Evolutionary conservation across 2,329 filamentous ascomycete genomes (phyloP).

Genomic region (Exophiala sp.): DNA sequence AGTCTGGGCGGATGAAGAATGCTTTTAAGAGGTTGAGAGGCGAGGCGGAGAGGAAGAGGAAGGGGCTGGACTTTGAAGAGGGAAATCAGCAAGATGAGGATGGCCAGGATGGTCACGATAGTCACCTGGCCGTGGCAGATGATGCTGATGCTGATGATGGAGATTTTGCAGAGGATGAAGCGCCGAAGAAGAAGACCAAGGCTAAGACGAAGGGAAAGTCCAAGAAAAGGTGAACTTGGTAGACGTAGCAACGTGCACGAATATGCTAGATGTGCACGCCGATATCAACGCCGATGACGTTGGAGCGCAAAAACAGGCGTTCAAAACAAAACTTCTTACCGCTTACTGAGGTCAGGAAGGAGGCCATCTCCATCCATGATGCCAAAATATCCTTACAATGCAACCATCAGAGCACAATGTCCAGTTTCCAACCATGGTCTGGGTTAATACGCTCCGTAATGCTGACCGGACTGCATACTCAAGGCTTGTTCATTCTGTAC

Average conservation of each 20-base stretch:
- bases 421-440: no score
- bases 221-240: not conserved
- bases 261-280: no score
- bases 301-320: no score
- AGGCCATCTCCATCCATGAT: no score
- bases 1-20: constrained; percentile 72
- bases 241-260: no score
- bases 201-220: not conserved
- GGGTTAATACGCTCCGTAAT: no score
- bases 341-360: no score
- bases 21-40: constrained; percentile 66
- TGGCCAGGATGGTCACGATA: constrained; percentile 17
- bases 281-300: no score
- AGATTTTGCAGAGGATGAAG: constrained; percentile 31
- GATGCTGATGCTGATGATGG: constrained; percentile 26
- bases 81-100: constrained; percentile 32
- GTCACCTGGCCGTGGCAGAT: constrained; percentile 13
- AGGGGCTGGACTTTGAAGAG: not conserved
- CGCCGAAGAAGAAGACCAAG: not conserved
- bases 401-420: no score
- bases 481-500: constrained; percentile 11
- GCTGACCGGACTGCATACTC: not conserved
- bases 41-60: constrained; percentile 42
- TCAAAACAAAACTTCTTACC: no score
- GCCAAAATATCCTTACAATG: no score